These are phyloP conservation scores for Picochlorum sp. DNA, from an alignment of 139 green algal genomes.

Conservation along the genomic window DNA sequence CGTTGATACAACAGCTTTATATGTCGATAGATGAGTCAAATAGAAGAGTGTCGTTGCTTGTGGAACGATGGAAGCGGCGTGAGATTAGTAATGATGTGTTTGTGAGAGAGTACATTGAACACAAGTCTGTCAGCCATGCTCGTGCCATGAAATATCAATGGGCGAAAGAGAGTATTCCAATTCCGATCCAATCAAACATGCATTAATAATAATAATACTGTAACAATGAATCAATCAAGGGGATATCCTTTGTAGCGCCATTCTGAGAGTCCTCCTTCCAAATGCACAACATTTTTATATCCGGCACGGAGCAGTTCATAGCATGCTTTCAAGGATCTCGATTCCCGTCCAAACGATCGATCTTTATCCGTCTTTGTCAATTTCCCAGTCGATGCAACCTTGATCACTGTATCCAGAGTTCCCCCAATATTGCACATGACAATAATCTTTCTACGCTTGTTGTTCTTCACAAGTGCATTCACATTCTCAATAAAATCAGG, in stretches of 20 bases:
- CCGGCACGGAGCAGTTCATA: conserved; percentile 59
- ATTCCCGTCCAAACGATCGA: conserved; percentile 61
- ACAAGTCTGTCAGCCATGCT: conserved; percentile 36
- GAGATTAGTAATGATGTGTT: not conserved
- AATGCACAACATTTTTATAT: conserved; percentile 50
- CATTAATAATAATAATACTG: not conserved
- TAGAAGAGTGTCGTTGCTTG: not conserved
- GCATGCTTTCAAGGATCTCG: conserved; percentile 62
- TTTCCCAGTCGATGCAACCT: conserved; percentile 26
- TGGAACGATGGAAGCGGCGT: not conserved
- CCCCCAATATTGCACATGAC: conserved; percentile 33
- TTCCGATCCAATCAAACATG: not conserved
- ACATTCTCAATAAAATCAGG: conserved; percentile 43
- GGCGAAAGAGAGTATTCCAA: conserved; percentile 38
- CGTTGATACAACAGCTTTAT: not conserved
- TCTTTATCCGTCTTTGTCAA: conserved; percentile 50
- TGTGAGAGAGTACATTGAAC: conserved; percentile 28
- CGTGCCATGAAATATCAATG: conserved; percentile 52
- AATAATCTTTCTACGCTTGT: conserved; percentile 37
- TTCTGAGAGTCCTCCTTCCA: conserved; percentile 48
- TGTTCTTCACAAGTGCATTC: conserved; percentile 9
- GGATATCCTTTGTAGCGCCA: conserved; percentile 45
- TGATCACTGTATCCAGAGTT: conserved; percentile 45
- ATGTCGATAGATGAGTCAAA: not conserved
- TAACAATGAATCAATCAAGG: conserved; percentile 1